Base-by-base conservation (phyloP, 2,329 filamentous ascomycete species). In the Colletotrichum musicola region DNA sequence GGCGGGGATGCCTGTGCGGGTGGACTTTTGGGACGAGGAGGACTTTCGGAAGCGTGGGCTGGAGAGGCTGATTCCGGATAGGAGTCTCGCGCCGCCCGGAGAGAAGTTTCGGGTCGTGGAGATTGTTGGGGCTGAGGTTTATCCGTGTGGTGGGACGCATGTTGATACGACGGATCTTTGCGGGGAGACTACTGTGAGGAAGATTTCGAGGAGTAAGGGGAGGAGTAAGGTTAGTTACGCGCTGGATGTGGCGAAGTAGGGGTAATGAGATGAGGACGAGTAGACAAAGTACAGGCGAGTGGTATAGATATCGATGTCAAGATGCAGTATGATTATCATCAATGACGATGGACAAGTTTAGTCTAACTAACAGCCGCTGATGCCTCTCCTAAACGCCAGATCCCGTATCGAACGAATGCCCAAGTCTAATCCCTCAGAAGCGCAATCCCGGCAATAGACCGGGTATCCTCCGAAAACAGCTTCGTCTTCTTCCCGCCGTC, bases 71-170 rank as follows among this genome's bases (percentile, higher is more conserved):
- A 85, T 88, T 18, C 86, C 87, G 0, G 83, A 89, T 68, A 77
- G 78, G 40, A 79, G 80, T 46, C 74, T 81, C 57, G 77, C 79
- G 69, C 80, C 81, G 9, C 78, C 79, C 0, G 86, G 85, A 25
- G 86, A 86, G 72, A 89, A 87, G 75, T 88, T 90, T 38, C 82
- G 92, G 9, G 89, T 93, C 0, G 91, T 93, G 25, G 86, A 88
- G 67, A 92, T 94, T 68, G 86, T 88, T 0, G 91, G 90, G 0
- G 86, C 87, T 0, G 92, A 91, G 72, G 86, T 86, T 27, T 93
- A 94, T 80, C 91, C 92, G 1, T 94, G 92, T 77, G 92, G 92
- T 7, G 92, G 92, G 0, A 94, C 92, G 27, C 92, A 94, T 81
- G 91, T 93, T 4, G 81, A 85, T 35, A 85, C 80, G 18, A 91